Evolutionary conservation across 352 stramenopile genomes (phyloP).

Genomic region (Globisporangium acanthophoron): DNA sequence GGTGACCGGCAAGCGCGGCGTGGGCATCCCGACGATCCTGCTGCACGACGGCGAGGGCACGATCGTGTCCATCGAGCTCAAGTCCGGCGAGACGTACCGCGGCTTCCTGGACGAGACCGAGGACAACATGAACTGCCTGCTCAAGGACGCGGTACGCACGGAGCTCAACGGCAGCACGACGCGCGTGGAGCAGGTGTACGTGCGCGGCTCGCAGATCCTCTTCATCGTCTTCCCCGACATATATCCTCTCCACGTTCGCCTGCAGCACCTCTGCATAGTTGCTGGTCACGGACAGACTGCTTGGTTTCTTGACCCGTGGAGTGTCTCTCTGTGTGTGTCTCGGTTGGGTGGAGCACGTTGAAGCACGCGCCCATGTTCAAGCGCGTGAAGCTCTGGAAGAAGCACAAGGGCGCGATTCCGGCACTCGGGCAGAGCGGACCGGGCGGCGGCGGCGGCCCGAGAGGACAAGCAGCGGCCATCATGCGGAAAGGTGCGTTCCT

Average conservation of each 20-base stretch:
- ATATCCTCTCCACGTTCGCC: conserved; percentile 55
- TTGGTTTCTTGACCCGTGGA: conserved; percentile 18
- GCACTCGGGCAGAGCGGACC: conserved; percentile 61
- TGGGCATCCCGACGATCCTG: conserved; percentile 81
- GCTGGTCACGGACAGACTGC: background rate
- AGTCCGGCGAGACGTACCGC: conserved; percentile 81
- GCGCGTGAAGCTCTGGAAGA: conserved; percentile 86
- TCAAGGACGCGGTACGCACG: conserved; percentile 83
- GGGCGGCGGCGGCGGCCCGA: conserved; percentile 38
- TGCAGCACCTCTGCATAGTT: background rate
- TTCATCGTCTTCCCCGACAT: conserved; percentile 88
- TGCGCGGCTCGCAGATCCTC: conserved; percentile 83
- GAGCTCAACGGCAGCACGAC: conserved; percentile 78
- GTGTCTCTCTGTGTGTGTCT: conserved; percentile 12
- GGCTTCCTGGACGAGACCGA: conserved; percentile 83
- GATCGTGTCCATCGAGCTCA: conserved; percentile 87
- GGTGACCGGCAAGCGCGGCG: conserved; percentile 79
- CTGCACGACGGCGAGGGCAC: conserved; percentile 84
- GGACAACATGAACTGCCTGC: conserved; percentile 90
- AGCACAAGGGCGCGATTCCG: conserved; percentile 74
- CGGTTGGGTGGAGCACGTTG: conserved; percentile 41
- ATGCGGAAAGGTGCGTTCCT: conserved; percentile 57
- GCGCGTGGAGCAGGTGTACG: conserved; percentile 77
- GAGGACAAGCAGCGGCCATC: conserved; percentile 73
- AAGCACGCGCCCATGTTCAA: conserved; percentile 88